These are phyloP conservation scores for Graphilbum sp. DNA, from an alignment of 2,329 filamentous ascomycete species.

Conservation along the genomic window DNA sequence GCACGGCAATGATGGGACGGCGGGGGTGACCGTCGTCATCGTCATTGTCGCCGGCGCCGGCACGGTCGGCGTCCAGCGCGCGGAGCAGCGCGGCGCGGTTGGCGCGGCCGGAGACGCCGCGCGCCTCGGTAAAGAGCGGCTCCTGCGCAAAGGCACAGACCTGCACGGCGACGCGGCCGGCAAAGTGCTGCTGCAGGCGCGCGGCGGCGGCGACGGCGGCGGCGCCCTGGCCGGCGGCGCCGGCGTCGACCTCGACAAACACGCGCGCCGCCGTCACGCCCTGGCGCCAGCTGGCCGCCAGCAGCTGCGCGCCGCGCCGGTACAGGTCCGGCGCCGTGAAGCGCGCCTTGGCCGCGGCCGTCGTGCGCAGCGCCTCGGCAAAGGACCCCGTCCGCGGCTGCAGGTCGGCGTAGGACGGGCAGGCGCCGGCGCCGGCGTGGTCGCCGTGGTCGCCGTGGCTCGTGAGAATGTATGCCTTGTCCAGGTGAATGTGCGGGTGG, in stretches of 20 bases:
- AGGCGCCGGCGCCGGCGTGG: not conserved
- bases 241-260: slow-evolving; percentile 54
- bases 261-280: slow-evolving; percentile 55
- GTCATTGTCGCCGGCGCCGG: not conserved
- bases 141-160: slow-evolving; percentile 58
- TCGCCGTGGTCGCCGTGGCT: slow-evolving; percentile 12
- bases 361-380: slow-evolving; percentile 40
- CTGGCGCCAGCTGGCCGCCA: slow-evolving; percentile 45
- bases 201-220: slow-evolving; percentile 32
- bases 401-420: slow-evolving; percentile 40
- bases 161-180: slow-evolving; percentile 39
- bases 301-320: slow-evolving; percentile 44
- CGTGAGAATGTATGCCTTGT: slow-evolving; percentile 46
- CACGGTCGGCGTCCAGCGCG: slow-evolving; percentile 12
- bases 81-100: slow-evolving; percentile 31
- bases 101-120: slow-evolving; percentile 21
- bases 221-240: slow-evolving; percentile 24
- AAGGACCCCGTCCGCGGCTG: slow-evolving; percentile 46
- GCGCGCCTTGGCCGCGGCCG: slow-evolving; percentile 38
- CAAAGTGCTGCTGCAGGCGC: slow-evolving; percentile 36
- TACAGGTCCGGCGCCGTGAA: slow-evolving; percentile 49
- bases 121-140: slow-evolving; percentile 31
- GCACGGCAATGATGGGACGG: slow-evolving; percentile 31
- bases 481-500: slow-evolving; percentile 58
- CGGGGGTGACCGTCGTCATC: too few relatives aligned